phyloP scores from a whole-genome alignment of 805 yeast species.

The Sungouiozyma ichnusensis region DNA sequence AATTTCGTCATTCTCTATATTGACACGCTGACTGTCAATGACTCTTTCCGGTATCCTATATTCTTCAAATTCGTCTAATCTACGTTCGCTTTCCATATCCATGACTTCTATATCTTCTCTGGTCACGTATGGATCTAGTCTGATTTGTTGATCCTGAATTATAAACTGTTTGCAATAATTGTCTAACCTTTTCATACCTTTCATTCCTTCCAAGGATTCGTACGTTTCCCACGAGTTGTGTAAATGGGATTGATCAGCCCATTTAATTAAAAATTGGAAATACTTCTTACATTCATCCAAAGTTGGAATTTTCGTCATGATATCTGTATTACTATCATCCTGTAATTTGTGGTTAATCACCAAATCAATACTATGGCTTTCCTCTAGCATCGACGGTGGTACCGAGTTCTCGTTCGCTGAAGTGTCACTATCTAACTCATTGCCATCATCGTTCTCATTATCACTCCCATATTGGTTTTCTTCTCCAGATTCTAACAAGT shows the following conservation, averaged over 20 bases:
- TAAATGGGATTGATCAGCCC: constrained; percentile 80
- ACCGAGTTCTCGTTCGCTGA: constrained; percentile 19
- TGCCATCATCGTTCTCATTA: constrained; percentile 22
- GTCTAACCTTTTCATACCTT: constrained; percentile 80
- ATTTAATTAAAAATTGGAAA: constrained; percentile 60
- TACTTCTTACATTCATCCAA: constrained; percentile 47
- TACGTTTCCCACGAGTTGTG: constrained; percentile 93
- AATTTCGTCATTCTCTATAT: constrained; percentile 6
- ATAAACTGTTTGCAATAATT: constrained; percentile 78
- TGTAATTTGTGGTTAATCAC: constrained; percentile 22
- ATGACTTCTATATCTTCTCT: constrained; percentile 87
- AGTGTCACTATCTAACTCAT: constrained; percentile 14
- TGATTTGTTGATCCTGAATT: constrained; percentile 59
- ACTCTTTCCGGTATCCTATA: constrained; percentile 82
- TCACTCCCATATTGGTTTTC: constrained; percentile 20
- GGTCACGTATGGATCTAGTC: constrained; percentile 73
- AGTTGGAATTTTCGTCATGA: constrained; percentile 29
- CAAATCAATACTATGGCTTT: constrained; percentile 21
- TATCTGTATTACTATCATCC: constrained; percentile 15
- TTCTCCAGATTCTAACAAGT: constrained; percentile 30
- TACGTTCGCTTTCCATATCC: constrained; percentile 82
- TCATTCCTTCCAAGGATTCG: constrained; percentile 32
- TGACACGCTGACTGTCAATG: constrained; percentile 70
- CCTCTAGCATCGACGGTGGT: constrained; percentile 27
- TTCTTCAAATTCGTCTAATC: constrained; percentile 74